These are phyloP conservation scores for Fusarium longipes DNA, from an alignment of 2,329 filamentous ascomycete species.

Conservation along the genomic window DNA sequence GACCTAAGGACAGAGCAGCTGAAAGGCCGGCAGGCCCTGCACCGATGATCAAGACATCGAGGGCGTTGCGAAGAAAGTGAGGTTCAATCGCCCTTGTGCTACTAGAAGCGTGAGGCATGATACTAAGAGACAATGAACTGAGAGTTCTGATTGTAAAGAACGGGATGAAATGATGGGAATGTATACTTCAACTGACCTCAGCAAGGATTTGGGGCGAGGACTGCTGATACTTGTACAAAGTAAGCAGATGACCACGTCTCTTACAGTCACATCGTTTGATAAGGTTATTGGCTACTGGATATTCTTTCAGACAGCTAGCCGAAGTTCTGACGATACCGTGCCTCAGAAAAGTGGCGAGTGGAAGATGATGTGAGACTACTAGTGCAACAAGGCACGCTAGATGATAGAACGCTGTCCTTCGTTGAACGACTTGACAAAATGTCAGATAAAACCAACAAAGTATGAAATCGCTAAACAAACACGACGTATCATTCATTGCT, in stretches of 20 bases:
- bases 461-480: no score
- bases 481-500: no score
- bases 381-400: not conserved
- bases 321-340: not conserved
- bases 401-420: no score
- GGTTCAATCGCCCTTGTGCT: not conserved
- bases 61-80: slow-evolving; percentile 17
- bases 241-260: not conserved
- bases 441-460: no score
- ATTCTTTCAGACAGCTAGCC: not conserved
- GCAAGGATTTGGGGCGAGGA: not conserved
- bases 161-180: no score
- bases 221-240: no score
- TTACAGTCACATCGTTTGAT: not conserved
- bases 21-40: not conserved
- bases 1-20: not conserved
- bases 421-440: no score
- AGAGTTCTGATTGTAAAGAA: not conserved
- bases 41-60: slow-evolving; percentile 10
- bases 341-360: not conserved
- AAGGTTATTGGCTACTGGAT: not conserved
- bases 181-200: not conserved
- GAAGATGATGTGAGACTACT: not conserved
- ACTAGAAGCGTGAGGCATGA: not conserved
- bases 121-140: fast-evolving